Evolutionary conservation across 2,329 filamentous ascomycete species (phyloP).

Genomic region (Pseudogymnoascus sp.): DNA sequence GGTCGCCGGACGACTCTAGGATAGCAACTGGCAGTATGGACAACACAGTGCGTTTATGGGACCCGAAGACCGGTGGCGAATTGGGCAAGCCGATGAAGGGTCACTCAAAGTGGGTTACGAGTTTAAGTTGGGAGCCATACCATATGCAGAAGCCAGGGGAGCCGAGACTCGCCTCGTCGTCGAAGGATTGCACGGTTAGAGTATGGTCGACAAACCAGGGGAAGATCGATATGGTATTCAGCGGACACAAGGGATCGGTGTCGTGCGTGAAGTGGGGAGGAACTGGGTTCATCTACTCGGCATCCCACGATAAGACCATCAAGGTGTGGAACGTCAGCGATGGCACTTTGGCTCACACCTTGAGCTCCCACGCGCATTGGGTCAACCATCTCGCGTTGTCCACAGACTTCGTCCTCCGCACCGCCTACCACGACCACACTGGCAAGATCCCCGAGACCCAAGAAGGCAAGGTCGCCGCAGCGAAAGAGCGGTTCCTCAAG

Average conservation of each 20-base stretch:
- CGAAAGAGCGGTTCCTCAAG: conserved; percentile 76
- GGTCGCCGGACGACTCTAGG: conserved; percentile 72
- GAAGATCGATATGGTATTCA: conserved; percentile 71
- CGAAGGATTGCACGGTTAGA: conserved; percentile 80
- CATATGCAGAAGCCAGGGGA: conserved; percentile 69
- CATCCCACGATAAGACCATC: conserved; percentile 85
- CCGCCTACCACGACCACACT: conserved; percentile 77
- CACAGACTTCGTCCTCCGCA: conserved; percentile 82
- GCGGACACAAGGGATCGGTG: conserved; percentile 81
- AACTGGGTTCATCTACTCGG: conserved; percentile 74
- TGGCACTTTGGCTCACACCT: conserved; percentile 71
- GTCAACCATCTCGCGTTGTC: conserved; percentile 92
- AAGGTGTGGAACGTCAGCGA: conserved; percentile 80
- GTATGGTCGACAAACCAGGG: conserved; percentile 79
- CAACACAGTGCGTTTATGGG: conserved; percentile 83
- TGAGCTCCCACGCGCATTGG: conserved; percentile 82
- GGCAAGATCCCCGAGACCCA: conserved; percentile 59
- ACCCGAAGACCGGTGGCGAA: conserved; percentile 70
- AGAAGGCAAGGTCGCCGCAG: conserved; percentile 65
- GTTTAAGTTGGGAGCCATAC: conserved; percentile 86
- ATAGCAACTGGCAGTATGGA: conserved; percentile 92
- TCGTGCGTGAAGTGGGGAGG: conserved; percentile 94
- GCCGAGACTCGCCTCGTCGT: conserved; percentile 74
- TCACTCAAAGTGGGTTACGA: conserved; percentile 83
- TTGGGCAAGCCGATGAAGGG: conserved; percentile 66